Conservation (phyloP, 2,329 filamentous ascomycete species). For the Fusarium lateritium region DNA sequence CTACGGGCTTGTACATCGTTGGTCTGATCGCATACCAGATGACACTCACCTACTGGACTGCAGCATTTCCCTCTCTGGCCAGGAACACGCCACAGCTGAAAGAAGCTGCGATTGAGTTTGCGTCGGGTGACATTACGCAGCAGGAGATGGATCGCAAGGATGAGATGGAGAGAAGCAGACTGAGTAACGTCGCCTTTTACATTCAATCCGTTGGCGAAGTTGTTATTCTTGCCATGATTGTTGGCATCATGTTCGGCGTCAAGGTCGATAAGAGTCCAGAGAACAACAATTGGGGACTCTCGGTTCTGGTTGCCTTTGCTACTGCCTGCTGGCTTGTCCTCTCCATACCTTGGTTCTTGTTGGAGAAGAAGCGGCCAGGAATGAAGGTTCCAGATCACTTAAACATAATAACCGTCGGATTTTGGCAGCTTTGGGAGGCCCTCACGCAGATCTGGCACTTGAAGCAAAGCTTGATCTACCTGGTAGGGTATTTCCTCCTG, state of each 20-base stretch:
- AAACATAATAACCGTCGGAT: constrained; percentile 70
- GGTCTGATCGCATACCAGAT: constrained; percentile 77
- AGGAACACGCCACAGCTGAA: constrained; percentile 55
- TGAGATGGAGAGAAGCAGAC: constrained; percentile 73
- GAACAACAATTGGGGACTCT: constrained; percentile 77
- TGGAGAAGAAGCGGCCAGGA: constrained; percentile 75
- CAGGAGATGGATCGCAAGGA: constrained; percentile 74
- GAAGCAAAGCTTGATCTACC: constrained; percentile 76
- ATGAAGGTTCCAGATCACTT: constrained; percentile 56
- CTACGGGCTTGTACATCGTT: constrained; percentile 74
- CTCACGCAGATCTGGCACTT: constrained; percentile 73
- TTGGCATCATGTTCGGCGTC: constrained; percentile 74
- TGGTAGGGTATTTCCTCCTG: constrained; percentile 77
- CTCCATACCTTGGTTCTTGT: constrained; percentile 76
- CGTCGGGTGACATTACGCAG: constrained; percentile 64
- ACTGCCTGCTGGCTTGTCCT: constrained; percentile 75
- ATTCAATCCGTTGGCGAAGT: constrained; percentile 74
- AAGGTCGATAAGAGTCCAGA: constrained; percentile 70
- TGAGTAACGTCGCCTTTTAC: constrained; percentile 76
- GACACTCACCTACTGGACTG: constrained; percentile 78
- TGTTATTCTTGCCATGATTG: constrained; percentile 73
- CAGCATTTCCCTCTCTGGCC: constrained; percentile 64
- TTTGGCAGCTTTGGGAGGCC: constrained; percentile 74
- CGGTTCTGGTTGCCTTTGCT: constrained; percentile 75
- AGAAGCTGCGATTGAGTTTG: constrained; percentile 52